Evolutionary conservation across 306 rosid species (phyloP), one percentile per base, ranked within the genome.

Genomic region (Malus orientalis): DNA sequence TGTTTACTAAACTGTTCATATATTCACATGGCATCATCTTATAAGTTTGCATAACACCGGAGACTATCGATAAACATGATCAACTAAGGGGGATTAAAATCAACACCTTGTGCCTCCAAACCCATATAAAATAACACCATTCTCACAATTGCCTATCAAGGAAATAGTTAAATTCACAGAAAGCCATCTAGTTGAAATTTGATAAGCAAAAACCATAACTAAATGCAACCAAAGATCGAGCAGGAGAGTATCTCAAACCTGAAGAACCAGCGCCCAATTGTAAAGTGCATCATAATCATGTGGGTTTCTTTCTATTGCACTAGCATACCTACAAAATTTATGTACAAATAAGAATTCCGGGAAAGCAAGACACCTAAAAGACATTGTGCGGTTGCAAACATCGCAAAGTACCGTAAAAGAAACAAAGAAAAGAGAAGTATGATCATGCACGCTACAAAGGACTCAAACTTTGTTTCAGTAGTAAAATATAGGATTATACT

Each of bases 191-290:
- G 70, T 72, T 60, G 20, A 51, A 83, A 51, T 30, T 40, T 15
- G 63, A 19, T 76, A 45, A 63, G 59, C 60, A 29, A 23, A 38
- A 38, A 32, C 44, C 71, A 64, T 16, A 55, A 74, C 44, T 58
- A 71, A 73, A 75, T 64, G 27, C 71, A 55, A 45, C 23, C 6
- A 60, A 32, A 36, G 72, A 75, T 29, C 29, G 67, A 74, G 81
- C 30, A 44, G 84, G 78, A 74, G 29, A 79, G 60, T 71, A 73
- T 76, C 65, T 69, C 90, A 64, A 62, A 95, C 97, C 99, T 95
- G 99, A 78, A 92, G 99, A 19, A 96, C 98, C 87, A 96, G 84
- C 9, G 98, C 99, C 97, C 99, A 96, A 71, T 92, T 96, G 88
- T 96, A 96, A 5, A 96, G 88, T 20, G 99, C 97, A 80, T 96